Base-by-base conservation (phyloP, 495 filamentous ascomycete species). In the Penicillium crystallinum region DNA sequence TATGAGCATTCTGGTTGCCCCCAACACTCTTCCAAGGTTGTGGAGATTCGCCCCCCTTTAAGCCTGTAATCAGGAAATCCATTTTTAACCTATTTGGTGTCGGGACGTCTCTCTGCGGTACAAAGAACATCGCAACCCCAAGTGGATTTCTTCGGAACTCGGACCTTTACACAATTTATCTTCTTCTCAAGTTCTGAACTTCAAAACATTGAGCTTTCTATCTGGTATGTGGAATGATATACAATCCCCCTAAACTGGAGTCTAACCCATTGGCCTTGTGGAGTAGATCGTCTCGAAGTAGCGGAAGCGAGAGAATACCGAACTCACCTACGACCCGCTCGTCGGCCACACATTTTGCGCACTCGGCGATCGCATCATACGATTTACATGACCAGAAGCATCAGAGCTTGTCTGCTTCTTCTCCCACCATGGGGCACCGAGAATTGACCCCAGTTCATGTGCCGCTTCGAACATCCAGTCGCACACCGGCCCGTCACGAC, bases 401-500 rank as follows among this genome's bases (percentile, higher is more conserved):
- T 40, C 21, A 31, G 25, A 50, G 9, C 29, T 12, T 44, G 17
- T 1, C 14, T 21, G n/a, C 11, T 17, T 52, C 31, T 23, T 56
- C 44, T 50, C 18, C 45, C 23, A 49, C 42, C 22, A 58, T 59
- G 61, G 53, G 52, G 18, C 50, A 56, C 50, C 59, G 50, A 30
- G 57, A 66, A 12, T 37, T 18, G 4, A 55, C 57, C 9, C 63
- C 61, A 35, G 49, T 61, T 46, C 58, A 63, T 63, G 49, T 63
- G 23, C 68, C 70, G 3, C 45, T 68, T 29, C 62, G 68, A 43
- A 67, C 61, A 12, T 67, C 71, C 18, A 72, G 66, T 37, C 63
- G 63, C 12, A 63, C 57, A 36, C 52, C 42, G 40, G 46, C 36
- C 25, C 55, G 30, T 48, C 37, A 31, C 31, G 56, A 51, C 3